Percentiles rank a stretch among this genome's conserved stretches.
Evolutionary conservation across 225 moss, liverwort and hornwort species (phyloP).

Genomic region (Neckera pumila): DNA sequence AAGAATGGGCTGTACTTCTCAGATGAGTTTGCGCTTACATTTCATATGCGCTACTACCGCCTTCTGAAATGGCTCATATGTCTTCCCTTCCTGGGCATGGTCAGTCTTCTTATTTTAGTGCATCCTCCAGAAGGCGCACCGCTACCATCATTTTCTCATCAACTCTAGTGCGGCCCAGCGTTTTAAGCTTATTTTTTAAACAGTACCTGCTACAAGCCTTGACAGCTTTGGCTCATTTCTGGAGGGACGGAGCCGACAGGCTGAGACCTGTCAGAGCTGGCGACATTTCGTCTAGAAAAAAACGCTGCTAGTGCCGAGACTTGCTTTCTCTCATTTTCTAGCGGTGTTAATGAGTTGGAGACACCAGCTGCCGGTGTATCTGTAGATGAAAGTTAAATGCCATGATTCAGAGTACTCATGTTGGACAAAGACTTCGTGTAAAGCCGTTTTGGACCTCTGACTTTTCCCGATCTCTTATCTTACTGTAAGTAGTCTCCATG

Average conservation of each 20-base stretch:
- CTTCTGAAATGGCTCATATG: slow-evolving; percentile 89
- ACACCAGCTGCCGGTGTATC: background rate
- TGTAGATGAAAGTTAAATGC: background rate
- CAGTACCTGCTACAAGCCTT: background rate
- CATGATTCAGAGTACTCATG: background rate
- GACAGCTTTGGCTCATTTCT: background rate
- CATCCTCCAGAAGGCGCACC: slow-evolving; percentile 70
- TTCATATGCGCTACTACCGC: slow-evolving; percentile 94
- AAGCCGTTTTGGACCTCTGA: background rate
- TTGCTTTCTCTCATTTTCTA: background rate
- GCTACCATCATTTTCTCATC: slow-evolving; percentile 85
- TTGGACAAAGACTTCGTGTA: background rate
- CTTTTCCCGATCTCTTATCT: background rate
- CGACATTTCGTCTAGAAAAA: background rate
- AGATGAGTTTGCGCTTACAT: slow-evolving; percentile 89
- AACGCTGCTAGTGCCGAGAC: background rate
- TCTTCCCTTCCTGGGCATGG: slow-evolving; percentile 79
- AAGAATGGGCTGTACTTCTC: slow-evolving; percentile 81
- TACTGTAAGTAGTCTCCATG: background rate
- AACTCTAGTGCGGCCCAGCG: slow-evolving; percentile 8
- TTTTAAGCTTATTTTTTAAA: background rate
- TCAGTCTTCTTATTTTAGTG: slow-evolving; percentile 57
- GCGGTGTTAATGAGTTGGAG: background rate
- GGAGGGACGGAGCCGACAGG: background rate
- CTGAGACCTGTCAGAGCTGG: background rate